A percentile compares a stretch with the other conserved stretches of the same genome.
Evolutionary conservation across 495 filamentous ascomycete genomes (phyloP).

Genomic region (Daldinia caldariorum): DNA sequence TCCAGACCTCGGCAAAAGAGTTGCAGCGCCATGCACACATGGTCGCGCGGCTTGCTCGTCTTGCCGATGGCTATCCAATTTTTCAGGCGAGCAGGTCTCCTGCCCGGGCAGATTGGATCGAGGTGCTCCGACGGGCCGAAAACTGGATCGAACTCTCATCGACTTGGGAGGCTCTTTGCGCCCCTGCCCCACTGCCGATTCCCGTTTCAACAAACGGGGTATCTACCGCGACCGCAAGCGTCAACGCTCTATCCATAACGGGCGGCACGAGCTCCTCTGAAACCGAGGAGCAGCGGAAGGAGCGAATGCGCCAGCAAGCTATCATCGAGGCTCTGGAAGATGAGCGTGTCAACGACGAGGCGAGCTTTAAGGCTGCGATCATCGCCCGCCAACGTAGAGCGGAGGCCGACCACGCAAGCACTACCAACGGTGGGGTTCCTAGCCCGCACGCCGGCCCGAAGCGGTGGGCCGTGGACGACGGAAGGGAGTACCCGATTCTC

Average conservation of each 20-base stretch:
- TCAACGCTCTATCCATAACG: constrained; percentile 36
- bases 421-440: constrained; percentile 29
- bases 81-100: constrained; percentile 78
- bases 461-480: constrained; percentile 71
- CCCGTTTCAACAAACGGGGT: constrained; percentile 47
- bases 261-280: constrained; percentile 35
- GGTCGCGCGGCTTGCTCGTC: constrained; percentile 75
- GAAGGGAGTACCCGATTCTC: constrained; percentile 72
- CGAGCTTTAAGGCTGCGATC: constrained; percentile 68
- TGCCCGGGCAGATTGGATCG: constrained; percentile 80
- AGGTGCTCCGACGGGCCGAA: constrained; percentile 69
- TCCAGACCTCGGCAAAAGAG: constrained; percentile 78
- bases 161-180: constrained; percentile 76
- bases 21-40: constrained; percentile 80
- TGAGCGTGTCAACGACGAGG: constrained; percentile 71
- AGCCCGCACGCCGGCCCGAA: constrained; percentile 56
- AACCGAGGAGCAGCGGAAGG: constrained; percentile 60
- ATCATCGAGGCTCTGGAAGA: constrained; percentile 71
- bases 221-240: constrained; percentile 29
- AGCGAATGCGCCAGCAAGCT: constrained; percentile 69
- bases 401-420: constrained; percentile 47
- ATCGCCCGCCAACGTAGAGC: constrained; percentile 66
- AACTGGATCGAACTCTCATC: constrained; percentile 72
- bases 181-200: constrained; percentile 68
- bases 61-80: constrained; percentile 81